Evolutionary conservation across 306 rosid species (phyloP).

Genomic region (Crataegus laevigata): DNA sequence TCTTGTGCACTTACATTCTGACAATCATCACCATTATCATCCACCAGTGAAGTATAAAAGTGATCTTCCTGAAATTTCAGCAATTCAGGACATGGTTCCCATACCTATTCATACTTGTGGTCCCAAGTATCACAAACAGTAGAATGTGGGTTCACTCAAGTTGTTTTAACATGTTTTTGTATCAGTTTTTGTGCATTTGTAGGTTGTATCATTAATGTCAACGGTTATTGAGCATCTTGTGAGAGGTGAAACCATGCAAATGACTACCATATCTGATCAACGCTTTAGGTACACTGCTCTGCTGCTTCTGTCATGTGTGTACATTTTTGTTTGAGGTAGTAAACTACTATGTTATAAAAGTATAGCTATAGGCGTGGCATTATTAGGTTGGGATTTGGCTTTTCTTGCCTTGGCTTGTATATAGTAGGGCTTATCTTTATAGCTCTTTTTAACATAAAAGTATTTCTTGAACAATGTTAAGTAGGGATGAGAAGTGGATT

Average conservation of each 20-base stretch:
- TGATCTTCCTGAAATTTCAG: neutral
- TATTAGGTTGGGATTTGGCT: neutral
- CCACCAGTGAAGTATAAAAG: neutral
- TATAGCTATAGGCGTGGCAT: too few relatives aligned
- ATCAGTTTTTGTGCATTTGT: conserved; percentile 19
- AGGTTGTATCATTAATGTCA: conserved; percentile 83
- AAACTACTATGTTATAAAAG: neutral
- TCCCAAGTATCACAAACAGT: neutral
- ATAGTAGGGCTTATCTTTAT: neutral
- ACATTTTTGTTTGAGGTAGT: conserved; percentile 1
- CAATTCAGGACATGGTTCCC: neutral
- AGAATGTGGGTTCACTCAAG: neutral
- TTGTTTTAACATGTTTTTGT: conserved; percentile 10
- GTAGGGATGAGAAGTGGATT: neutral
- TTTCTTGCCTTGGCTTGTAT: neutral
- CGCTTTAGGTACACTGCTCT: conserved; percentile 65
- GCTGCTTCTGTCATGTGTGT: conserved; percentile 13
- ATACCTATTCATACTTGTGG: neutral
- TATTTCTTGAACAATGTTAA: neutral
- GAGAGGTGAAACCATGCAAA: conserved; percentile 97
- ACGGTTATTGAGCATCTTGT: conserved; percentile 84
- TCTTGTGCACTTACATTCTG: neutral
- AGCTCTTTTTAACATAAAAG: neutral
- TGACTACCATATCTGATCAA: conserved; percentile 71
- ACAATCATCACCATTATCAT: neutral